A percentile compares a stretch with the other conserved stretches of the same genome.
Evolutionary conservation across 1,139 yeast genomes (phyloP).

Genomic region (Hemisphaericaspora xylanilytica): DNA sequence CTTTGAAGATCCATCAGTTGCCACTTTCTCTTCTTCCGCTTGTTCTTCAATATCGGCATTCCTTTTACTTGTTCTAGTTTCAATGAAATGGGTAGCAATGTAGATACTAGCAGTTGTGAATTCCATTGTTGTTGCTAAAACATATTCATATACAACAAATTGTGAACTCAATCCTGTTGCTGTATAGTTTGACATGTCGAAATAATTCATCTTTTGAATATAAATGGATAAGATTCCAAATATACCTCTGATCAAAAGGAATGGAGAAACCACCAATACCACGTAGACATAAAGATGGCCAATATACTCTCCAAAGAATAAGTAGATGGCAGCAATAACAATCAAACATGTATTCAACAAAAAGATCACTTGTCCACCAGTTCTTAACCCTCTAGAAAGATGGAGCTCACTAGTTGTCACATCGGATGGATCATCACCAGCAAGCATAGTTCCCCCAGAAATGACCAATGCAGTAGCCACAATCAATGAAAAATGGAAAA

Average conservation of each 20-base stretch:
- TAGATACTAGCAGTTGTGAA: conserved; percentile 26
- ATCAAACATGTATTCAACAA: conserved; percentile 23
- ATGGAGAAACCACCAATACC: conserved; percentile 26
- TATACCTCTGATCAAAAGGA: conserved; percentile 32
- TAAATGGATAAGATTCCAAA: conserved; percentile 33
- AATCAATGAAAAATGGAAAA: conserved; percentile 26
- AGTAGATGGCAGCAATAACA: conserved; percentile 18
- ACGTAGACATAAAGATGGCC: conserved; percentile 18
- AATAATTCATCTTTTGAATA: conserved; percentile 31
- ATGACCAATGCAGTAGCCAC: conserved; percentile 35
- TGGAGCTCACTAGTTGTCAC: conserved; percentile 11
- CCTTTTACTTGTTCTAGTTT: conserved; percentile 1
- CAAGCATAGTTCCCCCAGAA: conserved; percentile 32
- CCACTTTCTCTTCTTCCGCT: neutral
- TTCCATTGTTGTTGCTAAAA: conserved; percentile 38
- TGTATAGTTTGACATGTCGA: conserved; percentile 25
- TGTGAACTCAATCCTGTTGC: conserved; percentile 17
- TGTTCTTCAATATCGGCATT: neutral
- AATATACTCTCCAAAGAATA: conserved; percentile 19
- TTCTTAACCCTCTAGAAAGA: conserved; percentile 28
- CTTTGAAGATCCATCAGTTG: too few species aligned
- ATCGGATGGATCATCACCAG: conserved; percentile 17
- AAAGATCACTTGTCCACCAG: conserved; percentile 34
- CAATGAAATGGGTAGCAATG: conserved; percentile 18
- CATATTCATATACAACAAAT: conserved; percentile 33